Evolutionary conservation across 768 basidiomycete genomes (phyloP).

Genomic region (Leccinum disarticulatum): DNA sequence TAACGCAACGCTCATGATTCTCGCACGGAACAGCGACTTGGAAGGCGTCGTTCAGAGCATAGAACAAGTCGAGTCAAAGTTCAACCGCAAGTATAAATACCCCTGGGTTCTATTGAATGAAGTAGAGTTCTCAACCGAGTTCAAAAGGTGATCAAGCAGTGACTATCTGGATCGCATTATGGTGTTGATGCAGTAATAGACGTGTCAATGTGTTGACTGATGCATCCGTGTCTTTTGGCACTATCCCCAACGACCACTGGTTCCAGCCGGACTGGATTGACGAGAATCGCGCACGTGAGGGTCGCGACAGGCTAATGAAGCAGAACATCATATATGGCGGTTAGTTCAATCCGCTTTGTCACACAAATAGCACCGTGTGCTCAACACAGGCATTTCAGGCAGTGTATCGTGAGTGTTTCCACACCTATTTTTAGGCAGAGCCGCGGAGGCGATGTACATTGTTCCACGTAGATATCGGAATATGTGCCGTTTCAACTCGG

Average conservation of each 20-base stretch:
- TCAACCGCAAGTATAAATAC: slow-evolving; percentile 58
- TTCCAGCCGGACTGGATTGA: slow-evolving; percentile 73
- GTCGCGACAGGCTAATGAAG: slow-evolving; percentile 50
- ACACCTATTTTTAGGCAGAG: not conserved
- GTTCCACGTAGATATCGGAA: slow-evolving; percentile 52
- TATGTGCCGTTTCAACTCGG: slow-evolving; percentile 77
- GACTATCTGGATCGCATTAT: not conserved
- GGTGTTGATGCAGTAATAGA: slow-evolving; percentile 25
- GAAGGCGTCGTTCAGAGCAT: slow-evolving; percentile 47
- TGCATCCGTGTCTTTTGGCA: slow-evolving; percentile 50
- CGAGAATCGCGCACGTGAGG: slow-evolving; percentile 55
- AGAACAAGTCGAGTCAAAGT: slow-evolving; percentile 55
- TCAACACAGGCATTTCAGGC: slow-evolving; percentile 28
- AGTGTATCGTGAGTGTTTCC: slow-evolving; percentile 42
- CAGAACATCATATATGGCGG: slow-evolving; percentile 52
- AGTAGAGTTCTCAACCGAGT: slow-evolving; percentile 52
- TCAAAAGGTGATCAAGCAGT: slow-evolving; percentile 40
- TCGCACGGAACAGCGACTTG: slow-evolving; percentile 52
- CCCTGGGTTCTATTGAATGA: slow-evolving; percentile 69
- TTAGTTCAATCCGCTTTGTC: slow-evolving; percentile 22
- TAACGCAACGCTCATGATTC: slow-evolving; percentile 60
- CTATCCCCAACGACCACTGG: slow-evolving; percentile 65
- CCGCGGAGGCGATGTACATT: not conserved
- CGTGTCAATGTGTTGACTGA: slow-evolving; percentile 38
- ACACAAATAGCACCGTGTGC: not conserved